Evolutionary conservation across 768 basidiomycete species (phyloP).

Genomic region (Clitopilus hobsonii): DNA sequence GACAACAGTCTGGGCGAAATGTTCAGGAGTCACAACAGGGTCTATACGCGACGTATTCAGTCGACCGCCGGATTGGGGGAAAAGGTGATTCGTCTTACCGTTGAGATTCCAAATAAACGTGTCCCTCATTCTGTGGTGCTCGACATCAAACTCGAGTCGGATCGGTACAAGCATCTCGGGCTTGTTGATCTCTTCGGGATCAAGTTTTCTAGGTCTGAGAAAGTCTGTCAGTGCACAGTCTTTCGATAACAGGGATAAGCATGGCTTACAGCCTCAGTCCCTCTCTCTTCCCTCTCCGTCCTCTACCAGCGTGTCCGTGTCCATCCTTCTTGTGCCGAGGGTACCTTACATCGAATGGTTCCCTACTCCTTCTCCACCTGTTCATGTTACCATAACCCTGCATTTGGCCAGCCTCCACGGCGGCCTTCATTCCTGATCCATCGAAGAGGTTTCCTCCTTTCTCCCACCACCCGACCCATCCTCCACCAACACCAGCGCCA

Average conservation of each 20-base stretch:
- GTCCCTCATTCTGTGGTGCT: conserved; percentile 90
- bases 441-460: conserved; percentile 38
- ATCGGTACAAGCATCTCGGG: conserved; percentile 89
- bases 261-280: conserved; percentile 75
- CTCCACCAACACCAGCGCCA: conserved; percentile 37
- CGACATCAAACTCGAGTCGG: conserved; percentile 94
- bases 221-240: conserved; percentile 6
- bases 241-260: conserved; percentile 4
- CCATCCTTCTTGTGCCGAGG: conserved; percentile 35
- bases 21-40: conserved; percentile 82
- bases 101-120: conserved; percentile 97
- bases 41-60: conserved; percentile 44
- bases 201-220: conserved; percentile 56
- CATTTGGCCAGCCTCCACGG: conserved; percentile 57
- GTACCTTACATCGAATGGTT: conserved; percentile 51
- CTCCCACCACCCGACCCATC: conserved; percentile 33
- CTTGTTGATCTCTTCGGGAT: conserved; percentile 49
- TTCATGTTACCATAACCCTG: conserved; percentile 24
- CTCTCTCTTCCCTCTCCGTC: conserved; percentile 56
- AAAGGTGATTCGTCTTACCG: conserved; percentile 49
- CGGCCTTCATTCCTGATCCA: conserved; percentile 51
- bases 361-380: conserved; percentile 36
- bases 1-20: conserved; percentile 85
- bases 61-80: background rate
- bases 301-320: conserved; percentile 23